Evolutionary conservation across 305 asterid genomes (phyloP), one percentile per base, ranked within the genome.

Genomic region (Coffea humblotiana): DNA sequence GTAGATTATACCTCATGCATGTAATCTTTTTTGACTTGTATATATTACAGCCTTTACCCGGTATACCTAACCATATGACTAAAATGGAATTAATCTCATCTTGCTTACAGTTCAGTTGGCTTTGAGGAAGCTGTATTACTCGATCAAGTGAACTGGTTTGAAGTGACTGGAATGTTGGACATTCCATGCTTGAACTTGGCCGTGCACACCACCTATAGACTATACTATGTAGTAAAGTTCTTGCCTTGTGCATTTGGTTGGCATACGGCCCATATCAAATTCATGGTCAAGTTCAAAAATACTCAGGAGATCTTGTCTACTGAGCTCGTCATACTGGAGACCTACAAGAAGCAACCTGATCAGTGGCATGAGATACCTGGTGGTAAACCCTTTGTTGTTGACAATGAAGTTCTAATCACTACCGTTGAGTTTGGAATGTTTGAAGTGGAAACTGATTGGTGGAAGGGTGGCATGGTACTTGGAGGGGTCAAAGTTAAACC

Each of bases 391-490:
- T 23, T 23, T 63, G 14, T 63, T 63, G 15, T 18, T 8, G 16
- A 63, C 10, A 10, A 23, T 23, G 68, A 63, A 63, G n/a, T 23
- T 63, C 68, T 18, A 63, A 15, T 63, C 32, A n/a, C 32, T 8
- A 61, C 14, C 5, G 32, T 61, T 61, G 67, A 76, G 72, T 63
- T 76, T 27, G 71, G 43, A 47, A 74, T 74, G 78, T 74, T 58
- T 35, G 69, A 74, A 32, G 61, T 76, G 61, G 61, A 64, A n/a
- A 63, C 63, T 21, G 18, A 63, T 19, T 25, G 43, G 49, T 74
- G 68, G 78, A 74, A 56, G 48, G 56, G 67, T 58, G 67, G 69
- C 25, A 74, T 74, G 68, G 18, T 58, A 19, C 69, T 56, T 27
- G 51, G 66, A 74, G 78, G 78, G 23, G 14, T 63, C 48, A 60